Percentiles rank a stretch among this genome's conserved stretches.
phyloP scores from a whole-genome alignment of 1,284 basidiomycete species.

The Leccinum olivaceoglutinosum region DNA sequence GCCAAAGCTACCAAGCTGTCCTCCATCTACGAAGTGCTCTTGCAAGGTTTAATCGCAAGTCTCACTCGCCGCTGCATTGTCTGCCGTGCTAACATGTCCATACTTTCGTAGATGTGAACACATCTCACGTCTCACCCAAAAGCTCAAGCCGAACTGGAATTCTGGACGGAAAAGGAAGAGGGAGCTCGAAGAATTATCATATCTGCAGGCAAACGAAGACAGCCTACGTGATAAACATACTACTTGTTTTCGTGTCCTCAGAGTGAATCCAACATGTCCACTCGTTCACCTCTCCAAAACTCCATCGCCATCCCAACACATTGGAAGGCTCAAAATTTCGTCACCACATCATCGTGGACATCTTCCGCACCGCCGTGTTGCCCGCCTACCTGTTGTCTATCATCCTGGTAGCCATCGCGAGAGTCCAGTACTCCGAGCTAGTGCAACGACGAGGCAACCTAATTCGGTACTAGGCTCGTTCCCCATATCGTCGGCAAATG shows the following conservation, averaged over 20 bases:
- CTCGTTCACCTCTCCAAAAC: background rate
- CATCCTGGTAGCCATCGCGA: constrained; percentile 34
- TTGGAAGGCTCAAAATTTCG: constrained; percentile 17
- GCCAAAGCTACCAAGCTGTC: constrained; percentile 67
- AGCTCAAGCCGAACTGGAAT: constrained; percentile 51
- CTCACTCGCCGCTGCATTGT: background rate
- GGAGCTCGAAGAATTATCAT: constrained; percentile 50
- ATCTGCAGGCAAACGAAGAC: constrained; percentile 33
- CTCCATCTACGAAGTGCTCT: constrained; percentile 68
- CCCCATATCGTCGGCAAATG: constrained; percentile 60
- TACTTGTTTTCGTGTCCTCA: constrained; percentile 12
- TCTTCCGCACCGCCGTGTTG: constrained; percentile 17
- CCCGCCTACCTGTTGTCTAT: constrained; percentile 39
- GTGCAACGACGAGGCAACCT: constrained; percentile 36
- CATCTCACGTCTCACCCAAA: constrained; percentile 52
- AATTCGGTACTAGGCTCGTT: constrained; percentile 46
- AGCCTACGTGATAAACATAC: constrained; percentile 18
- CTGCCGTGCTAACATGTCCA: constrained; percentile 3
- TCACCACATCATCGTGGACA: constrained; percentile 23
- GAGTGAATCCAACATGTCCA: background rate
- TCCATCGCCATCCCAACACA: constrained; percentile 10
- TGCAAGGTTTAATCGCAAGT: constrained; percentile 76
- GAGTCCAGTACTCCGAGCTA: constrained; percentile 32
- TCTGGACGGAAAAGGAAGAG: constrained; percentile 56
- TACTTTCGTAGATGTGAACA: constrained; percentile 38